Percentiles rank a stretch among this genome's conserved stretches.
phyloP scores from a whole-genome alignment of 2,329 filamentous ascomycete species.

The Albifimbria verrucaria region DNA sequence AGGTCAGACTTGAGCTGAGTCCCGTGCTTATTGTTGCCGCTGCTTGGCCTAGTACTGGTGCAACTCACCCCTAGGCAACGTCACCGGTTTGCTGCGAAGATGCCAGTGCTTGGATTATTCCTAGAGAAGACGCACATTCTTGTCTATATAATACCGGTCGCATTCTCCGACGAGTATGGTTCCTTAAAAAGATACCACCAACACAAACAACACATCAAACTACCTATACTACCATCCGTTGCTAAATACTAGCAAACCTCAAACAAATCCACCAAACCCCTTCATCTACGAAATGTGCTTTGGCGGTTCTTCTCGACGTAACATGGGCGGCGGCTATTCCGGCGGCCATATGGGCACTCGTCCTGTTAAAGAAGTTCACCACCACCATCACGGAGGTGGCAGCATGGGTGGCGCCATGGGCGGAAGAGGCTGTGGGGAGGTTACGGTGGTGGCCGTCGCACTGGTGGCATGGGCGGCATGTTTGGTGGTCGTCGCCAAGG shows the following conservation, averaged over 20 bases:
- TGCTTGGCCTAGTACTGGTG: not conserved
- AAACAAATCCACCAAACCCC: not conserved
- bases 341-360: not conserved
- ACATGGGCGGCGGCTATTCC: not conserved
- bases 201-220: not conserved
- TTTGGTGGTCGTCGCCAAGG: not conserved
- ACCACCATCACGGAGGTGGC: not conserved
- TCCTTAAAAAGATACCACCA: not conserved
- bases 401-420: not conserved
- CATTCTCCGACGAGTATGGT: not conserved
- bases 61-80: not conserved
- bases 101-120: not conserved
- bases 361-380: not conserved
- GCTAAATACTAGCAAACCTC: not conserved
- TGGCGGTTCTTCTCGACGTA: not conserved
- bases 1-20: not conserved
- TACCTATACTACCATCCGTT: not conserved
- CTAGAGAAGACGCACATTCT: not conserved
- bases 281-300: not conserved
- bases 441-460: not conserved
- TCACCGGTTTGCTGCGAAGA: not conserved
- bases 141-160: not conserved
- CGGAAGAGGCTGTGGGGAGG: not conserved
- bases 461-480: not conserved
- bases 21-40: not conserved